Base-by-base conservation (phyloP, 2,329 filamentous ascomycete species). In the Penicillium vulpinum region DNA sequence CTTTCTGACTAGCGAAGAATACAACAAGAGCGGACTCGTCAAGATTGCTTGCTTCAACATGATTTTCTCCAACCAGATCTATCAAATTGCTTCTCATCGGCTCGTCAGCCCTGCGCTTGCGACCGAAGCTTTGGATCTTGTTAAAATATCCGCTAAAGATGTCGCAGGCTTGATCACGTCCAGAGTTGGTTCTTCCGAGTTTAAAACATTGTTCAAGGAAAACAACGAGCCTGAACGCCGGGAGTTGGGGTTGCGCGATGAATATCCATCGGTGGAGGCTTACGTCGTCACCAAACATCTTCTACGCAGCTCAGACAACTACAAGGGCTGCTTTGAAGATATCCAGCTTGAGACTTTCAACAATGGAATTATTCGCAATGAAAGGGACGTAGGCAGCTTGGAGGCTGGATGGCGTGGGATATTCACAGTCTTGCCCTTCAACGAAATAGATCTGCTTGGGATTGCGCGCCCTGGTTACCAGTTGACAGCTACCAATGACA, bases 381-480 rank as follows among this genome's bases (percentile, higher is more conserved):
- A 40, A 62, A 49, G 70, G 33, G 63, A 75, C 41, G 58, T 78
- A 21, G 54, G 48, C 3, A 57, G 51, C 28, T 50, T 78, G 8
- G 78, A 80, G 58, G 62, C 56, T 36, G 62, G 60, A 22, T 80
- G 78, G 78, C 67, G 65, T 38, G 72, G 73, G n/a, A 39, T 84
- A 1, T 84, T 85, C 62, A 78, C 75, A 1, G 62, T 83, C 2
- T 72, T 86, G 13, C 84, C 85, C 2, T 74, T 83, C 16, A 68
- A 78, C 8, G 82, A 84, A 57, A 70, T 87, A 22, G 80, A 85
- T 61, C 57, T 67, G 1, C 64, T 69, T 53, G 85, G 85, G 2
- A 75, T 83, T 16, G 70, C 78, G 21, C 69, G 71, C 2, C 66
- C 71, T 24, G 75, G 75, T 13, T 71, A 71, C 31, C 74, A 78